phyloP scores from a whole-genome alignment of 1,284 basidiomycete species.

The Rhodotorula sp. region DNA sequence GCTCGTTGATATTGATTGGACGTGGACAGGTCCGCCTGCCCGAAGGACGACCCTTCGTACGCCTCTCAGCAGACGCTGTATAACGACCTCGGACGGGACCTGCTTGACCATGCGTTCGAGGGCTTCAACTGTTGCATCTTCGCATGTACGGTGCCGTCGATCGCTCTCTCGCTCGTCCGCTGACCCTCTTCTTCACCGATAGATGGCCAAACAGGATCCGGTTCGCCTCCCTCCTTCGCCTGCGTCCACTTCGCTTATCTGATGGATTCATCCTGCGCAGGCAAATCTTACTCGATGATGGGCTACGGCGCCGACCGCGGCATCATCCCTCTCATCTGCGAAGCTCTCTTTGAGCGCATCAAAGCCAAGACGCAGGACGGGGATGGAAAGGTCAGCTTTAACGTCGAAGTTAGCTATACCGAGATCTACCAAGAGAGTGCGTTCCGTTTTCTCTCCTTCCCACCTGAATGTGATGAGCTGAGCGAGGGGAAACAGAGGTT shows the following conservation, averaged over 20 bases:
- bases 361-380: conserved; percentile 37
- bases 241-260: conserved; percentile 5
- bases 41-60: conserved; percentile 79
- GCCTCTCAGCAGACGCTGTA: conserved; percentile 92
- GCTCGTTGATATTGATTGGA: background rate
- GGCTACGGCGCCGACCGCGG: conserved; percentile 96
- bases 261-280: conserved; percentile 2
- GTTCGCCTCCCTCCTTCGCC: conserved; percentile 2
- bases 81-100: conserved; percentile 88
- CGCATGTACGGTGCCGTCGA: conserved; percentile 69
- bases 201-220: conserved; percentile 45
- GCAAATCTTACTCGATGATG: conserved; percentile 74
- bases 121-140: conserved; percentile 98
- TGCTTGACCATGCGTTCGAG: conserved; percentile 90
- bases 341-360: conserved; percentile 84
- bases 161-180: background rate
- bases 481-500: conserved; percentile 56
- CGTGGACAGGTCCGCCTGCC: conserved; percentile 69
- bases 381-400: conserved; percentile 26
- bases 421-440: conserved; percentile 93
- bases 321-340: conserved; percentile 93
- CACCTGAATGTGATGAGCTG: too few relatives aligned
- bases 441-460: background rate
- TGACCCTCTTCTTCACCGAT: background rate
- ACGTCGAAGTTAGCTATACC: conserved; percentile 83